phyloP scores from a whole-genome alignment of 208 protist species.

The Zelonia costaricensis region DNA sequence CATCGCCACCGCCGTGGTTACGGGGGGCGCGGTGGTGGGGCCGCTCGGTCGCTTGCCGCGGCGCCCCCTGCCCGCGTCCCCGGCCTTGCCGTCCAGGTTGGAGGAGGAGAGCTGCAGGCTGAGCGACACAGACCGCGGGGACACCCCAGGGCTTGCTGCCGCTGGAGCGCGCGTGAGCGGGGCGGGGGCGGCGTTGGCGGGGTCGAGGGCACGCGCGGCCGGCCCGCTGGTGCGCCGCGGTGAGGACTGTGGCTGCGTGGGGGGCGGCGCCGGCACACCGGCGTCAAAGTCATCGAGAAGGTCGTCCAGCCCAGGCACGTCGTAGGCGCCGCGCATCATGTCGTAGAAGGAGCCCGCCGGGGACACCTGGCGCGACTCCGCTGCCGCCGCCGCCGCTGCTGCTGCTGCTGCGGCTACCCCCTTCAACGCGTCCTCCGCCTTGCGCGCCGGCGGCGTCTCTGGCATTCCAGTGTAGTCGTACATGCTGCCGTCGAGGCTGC shows the following conservation, averaged over 20 bases:
- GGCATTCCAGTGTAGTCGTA: not conserved
- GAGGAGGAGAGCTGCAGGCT: not conserved
- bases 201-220: not conserved
- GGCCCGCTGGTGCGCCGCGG: not conserved
- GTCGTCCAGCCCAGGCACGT: slow-evolving; percentile 6
- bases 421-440: too few relatives aligned
- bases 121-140: not conserved
- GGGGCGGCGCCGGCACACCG: too few relatives aligned
- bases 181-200: not conserved
- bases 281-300: not conserved
- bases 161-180: not conserved
- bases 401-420: too few relatives aligned
- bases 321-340: slow-evolving; percentile 15
- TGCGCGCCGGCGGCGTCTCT: too few relatives aligned
- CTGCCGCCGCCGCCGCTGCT: not conserved
- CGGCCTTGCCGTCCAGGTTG: not conserved
- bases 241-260: not conserved
- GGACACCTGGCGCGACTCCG: not conserved
- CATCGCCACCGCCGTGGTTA: too few relatives aligned
- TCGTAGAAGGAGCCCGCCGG: slow-evolving; percentile 2
- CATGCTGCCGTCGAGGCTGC: not conserved
- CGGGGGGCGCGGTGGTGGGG: too few relatives aligned
- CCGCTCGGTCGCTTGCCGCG: not conserved
- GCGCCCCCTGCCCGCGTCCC: not conserved
- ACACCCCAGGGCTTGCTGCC: not conserved